Conservation (phyloP, 768 basidiomycete genomes). For the Mycena rosella region DNA sequence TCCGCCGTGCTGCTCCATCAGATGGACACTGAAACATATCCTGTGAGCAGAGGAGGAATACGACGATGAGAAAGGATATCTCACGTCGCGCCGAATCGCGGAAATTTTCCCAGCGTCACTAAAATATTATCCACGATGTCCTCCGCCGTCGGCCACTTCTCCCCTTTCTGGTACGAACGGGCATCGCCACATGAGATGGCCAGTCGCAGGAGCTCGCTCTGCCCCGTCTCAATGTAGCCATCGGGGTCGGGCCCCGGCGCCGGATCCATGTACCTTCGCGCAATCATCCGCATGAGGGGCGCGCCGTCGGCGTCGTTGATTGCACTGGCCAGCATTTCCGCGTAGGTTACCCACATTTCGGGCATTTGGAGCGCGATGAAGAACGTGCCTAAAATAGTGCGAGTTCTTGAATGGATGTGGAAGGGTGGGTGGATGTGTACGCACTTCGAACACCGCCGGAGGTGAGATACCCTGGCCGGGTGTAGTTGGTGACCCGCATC, state of each 20-base stretch:
- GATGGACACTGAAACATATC: constrained; percentile 27
- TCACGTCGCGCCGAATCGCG: constrained; percentile 37
- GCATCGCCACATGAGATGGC: constrained; percentile 36
- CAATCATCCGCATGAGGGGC: constrained; percentile 6
- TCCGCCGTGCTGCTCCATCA: constrained; percentile 38
- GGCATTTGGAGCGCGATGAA: constrained; percentile 30
- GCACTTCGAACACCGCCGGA: constrained; percentile 34
- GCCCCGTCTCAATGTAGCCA: constrained; percentile 30
- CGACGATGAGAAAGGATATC: neutral
- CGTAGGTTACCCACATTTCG: constrained; percentile 8
- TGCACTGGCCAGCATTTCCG: constrained; percentile 16
- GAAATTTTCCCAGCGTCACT: constrained; percentile 14
- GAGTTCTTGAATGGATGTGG: neutral
- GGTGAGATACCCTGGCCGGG: constrained; percentile 32
- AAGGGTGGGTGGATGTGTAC: neutral
- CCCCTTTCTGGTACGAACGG: constrained; percentile 4
- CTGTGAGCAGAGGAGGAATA: neutral
- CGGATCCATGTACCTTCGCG: constrained; percentile 5
- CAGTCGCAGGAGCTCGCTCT: constrained; percentile 24
- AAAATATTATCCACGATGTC: constrained; percentile 32
- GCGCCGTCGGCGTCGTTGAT: constrained; percentile 23
- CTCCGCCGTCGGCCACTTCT: constrained; percentile 31
- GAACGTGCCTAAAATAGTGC: constrained; percentile 10
- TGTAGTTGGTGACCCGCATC: constrained; percentile 24
- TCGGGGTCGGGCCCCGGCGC: constrained; percentile 17